phyloP scores from a whole-genome alignment of 495 filamentous ascomycete genomes.

The Cenococcum geophilum region DNA sequence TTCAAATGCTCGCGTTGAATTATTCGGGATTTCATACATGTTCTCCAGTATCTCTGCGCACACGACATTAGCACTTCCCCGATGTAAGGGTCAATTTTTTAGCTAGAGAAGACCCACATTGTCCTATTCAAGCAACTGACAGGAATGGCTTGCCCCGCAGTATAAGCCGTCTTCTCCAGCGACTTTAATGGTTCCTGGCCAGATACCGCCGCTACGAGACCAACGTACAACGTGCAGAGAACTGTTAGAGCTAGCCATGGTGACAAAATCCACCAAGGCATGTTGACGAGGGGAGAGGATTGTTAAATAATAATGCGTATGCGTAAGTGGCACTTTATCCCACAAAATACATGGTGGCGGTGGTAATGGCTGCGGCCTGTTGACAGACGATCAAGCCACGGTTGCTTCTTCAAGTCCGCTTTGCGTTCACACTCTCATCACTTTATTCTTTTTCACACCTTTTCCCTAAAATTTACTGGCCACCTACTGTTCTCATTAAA shows the following conservation, averaged over 20 bases:
- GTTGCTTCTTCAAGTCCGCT: slow-evolving; percentile 3
- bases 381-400: too few relatives aligned
- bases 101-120: slow-evolving; percentile 43
- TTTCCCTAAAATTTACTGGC: too few relatives aligned
- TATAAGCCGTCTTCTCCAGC: slow-evolving; percentile 34
- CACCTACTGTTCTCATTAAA: too few relatives aligned
- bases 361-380: too few relatives aligned
- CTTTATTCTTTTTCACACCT: too few relatives aligned
- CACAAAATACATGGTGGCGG: too few relatives aligned
- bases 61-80: slow-evolving; percentile 6
- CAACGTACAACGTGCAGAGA: slow-evolving; percentile 28
- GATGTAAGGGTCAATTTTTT: background rate
- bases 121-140: slow-evolving; percentile 63
- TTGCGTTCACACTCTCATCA: background rate
- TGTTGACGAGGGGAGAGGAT: background rate
- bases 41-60: slow-evolving; percentile 52
- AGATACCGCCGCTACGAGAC: slow-evolving; percentile 25
- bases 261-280: slow-evolving; percentile 5
- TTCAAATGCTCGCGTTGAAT: too few relatives aligned
- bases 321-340: too few relatives aligned
- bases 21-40: slow-evolving; percentile 45
- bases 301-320: too few relatives aligned
- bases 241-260: slow-evolving; percentile 14
- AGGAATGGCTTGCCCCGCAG: slow-evolving; percentile 47
- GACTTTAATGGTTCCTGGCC: slow-evolving; percentile 31